Conservation (phyloP, 805 yeast species). For the Deakozyma indianensis region DNA sequence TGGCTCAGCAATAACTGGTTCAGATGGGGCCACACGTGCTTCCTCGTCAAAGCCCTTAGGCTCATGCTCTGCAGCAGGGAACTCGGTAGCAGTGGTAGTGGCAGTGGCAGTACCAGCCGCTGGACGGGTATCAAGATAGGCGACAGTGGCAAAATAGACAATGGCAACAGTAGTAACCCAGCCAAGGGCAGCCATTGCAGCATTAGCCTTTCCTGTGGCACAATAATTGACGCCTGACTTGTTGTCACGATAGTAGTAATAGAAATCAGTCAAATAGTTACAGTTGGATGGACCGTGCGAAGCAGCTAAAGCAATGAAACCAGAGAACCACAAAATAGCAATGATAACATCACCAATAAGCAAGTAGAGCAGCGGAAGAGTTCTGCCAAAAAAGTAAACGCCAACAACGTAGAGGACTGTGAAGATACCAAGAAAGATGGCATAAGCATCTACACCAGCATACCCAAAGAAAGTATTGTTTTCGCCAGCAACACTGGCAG, state of each 20-base stretch:
- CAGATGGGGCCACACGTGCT: background rate
- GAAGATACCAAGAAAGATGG: constrained; percentile 3
- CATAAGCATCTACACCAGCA: constrained; percentile 1
- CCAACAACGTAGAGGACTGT: background rate
- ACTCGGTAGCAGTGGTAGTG: background rate
- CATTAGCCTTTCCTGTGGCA: background rate
- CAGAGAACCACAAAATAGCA: background rate
- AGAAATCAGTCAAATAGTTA: background rate
- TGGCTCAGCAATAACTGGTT: background rate
- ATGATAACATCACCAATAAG: background rate
- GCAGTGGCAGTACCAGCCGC: background rate
- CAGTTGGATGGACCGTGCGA: background rate
- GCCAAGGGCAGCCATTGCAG: background rate
- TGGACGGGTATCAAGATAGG: background rate
- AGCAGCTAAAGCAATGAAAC: background rate
- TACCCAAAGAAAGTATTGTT: background rate
- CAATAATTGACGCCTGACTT: background rate
- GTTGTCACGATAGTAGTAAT: background rate
- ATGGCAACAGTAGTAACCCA: background rate
- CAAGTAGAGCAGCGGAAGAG: background rate
- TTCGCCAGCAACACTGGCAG: background rate
- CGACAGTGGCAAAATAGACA: background rate
- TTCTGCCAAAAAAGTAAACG: background rate
- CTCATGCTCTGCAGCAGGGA: background rate
- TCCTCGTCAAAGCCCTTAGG: background rate